Evolutionary conservation across 352 stramenopile genomes (phyloP).

Genomic region (Globisporangium barbulae): DNA sequence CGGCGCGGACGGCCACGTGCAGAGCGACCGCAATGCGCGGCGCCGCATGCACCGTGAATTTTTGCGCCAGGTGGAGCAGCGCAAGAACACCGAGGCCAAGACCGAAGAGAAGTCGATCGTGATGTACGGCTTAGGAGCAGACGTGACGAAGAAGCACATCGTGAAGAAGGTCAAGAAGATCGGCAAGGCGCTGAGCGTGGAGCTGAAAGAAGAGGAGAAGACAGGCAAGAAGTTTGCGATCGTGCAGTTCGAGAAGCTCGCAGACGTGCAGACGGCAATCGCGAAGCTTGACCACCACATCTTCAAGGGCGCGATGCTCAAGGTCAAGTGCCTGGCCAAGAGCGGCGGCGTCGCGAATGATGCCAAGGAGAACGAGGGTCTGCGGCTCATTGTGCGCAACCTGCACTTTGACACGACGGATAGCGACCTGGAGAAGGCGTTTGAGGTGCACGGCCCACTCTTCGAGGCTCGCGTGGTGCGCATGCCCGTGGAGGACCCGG

Average conservation of each 20-base stretch:
- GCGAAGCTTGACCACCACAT: constrained; percentile 81
- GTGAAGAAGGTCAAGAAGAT: constrained; percentile 83
- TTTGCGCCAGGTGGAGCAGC: constrained; percentile 59
- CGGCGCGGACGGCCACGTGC: constrained; percentile 29
- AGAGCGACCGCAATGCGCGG: constrained; percentile 80
- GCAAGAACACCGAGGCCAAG: constrained; percentile 52
- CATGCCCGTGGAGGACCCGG: constrained; percentile 56
- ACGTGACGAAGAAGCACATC: constrained; percentile 75
- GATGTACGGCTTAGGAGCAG: constrained; percentile 65
- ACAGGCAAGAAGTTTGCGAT: constrained; percentile 59
- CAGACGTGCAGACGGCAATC: constrained; percentile 49
- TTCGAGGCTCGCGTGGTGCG: constrained; percentile 75
- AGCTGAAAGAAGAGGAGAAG: constrained; percentile 58
- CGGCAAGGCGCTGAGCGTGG: constrained; percentile 43
- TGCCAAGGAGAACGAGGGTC: constrained; percentile 40
- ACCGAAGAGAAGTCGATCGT: constrained; percentile 66
- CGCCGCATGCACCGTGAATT: constrained; percentile 77
- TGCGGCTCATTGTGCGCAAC: constrained; percentile 84
- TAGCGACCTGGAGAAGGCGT: constrained; percentile 67
- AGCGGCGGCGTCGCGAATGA: constrained; percentile 24
- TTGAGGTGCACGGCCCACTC: constrained; percentile 57
- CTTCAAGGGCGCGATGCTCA: constrained; percentile 77
- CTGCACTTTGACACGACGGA: constrained; percentile 79
- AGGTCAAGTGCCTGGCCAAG: constrained; percentile 43
- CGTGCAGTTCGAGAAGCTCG: constrained; percentile 57